Conservation (phyloP, 208 protist genomes). For the Leishmania guyanensis region DNA sequence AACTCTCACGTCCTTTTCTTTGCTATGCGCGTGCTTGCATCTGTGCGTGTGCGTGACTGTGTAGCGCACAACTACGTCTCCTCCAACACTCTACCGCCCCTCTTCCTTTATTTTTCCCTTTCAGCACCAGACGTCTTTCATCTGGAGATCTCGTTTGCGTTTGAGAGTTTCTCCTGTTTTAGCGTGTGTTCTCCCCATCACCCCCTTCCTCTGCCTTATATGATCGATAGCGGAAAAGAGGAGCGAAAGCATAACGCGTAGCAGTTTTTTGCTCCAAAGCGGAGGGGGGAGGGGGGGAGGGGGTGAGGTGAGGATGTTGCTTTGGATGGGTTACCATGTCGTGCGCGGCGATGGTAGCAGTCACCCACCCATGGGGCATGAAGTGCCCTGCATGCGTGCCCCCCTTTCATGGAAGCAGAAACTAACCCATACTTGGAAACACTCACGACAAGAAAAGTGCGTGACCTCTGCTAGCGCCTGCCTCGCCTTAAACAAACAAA, state of each 20-base stretch:
- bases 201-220: neutral
- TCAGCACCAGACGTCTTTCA: neutral
- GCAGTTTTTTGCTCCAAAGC: neutral
- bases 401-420: neutral
- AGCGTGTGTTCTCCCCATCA: neutral
- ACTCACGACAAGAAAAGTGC: too few species aligned
- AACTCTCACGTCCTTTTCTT: neutral
- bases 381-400: neutral
- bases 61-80: neutral
- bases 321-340: neutral
- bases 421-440: neutral
- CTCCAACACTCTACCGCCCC: neutral
- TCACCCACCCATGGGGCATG: neutral
- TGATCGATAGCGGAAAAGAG: neutral
- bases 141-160: neutral
- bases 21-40: neutral
- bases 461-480: neutral
- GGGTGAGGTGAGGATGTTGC: neutral
- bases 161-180: neutral
- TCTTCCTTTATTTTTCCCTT: neutral
- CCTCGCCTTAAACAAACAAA: neutral
- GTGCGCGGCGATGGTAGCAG: neutral
- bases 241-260: neutral
- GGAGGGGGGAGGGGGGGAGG: too few species aligned
- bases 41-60: neutral